Conservation (phyloP, 805 yeast genomes). For the Cyberlindnera maritima region DNA sequence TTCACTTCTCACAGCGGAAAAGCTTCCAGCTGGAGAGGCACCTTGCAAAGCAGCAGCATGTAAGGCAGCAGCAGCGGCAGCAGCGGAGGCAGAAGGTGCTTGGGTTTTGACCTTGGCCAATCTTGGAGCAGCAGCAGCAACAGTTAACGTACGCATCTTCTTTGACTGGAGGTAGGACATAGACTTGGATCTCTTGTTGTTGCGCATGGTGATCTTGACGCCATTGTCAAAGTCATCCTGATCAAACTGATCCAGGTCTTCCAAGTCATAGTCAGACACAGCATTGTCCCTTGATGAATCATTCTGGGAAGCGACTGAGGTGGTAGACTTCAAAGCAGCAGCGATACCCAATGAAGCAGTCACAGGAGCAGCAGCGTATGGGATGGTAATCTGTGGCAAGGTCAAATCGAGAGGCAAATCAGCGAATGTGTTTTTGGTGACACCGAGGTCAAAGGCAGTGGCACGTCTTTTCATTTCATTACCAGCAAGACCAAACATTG, state of each 20-base stretch:
- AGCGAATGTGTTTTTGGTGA: constrained; percentile 35
- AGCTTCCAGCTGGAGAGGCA: constrained; percentile 36
- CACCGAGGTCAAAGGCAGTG: constrained; percentile 51
- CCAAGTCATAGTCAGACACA: constrained; percentile 44
- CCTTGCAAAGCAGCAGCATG: constrained; percentile 64
- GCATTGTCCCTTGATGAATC: constrained; percentile 14
- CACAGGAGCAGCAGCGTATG: constrained; percentile 75
- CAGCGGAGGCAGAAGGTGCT: constrained; percentile 54
- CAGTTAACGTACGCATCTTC: constrained; percentile 49
- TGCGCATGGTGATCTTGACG: constrained; percentile 39
- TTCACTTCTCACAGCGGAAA: constrained; percentile 9
- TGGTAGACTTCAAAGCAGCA: constrained; percentile 16
- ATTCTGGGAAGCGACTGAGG: background rate
- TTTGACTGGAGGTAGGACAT: constrained; percentile 54
- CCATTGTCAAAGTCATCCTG: constrained; percentile 38
- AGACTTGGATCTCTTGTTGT: constrained; percentile 60
- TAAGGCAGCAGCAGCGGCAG: constrained; percentile 70
- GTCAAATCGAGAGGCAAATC: constrained; percentile 38
- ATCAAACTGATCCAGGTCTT: constrained; percentile 38
- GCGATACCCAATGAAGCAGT: constrained; percentile 55
- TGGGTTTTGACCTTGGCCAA: constrained; percentile 60
- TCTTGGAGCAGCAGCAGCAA: constrained; percentile 83
- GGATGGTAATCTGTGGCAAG: constrained; percentile 48
- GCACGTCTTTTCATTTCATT: constrained; percentile 42
- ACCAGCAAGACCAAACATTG: constrained; percentile 4